A percentile compares a stretch with the other conserved stretches of the same genome.
Conservation (phyloP, 805 yeast genomes). For the Candida adriatica region DNA sequence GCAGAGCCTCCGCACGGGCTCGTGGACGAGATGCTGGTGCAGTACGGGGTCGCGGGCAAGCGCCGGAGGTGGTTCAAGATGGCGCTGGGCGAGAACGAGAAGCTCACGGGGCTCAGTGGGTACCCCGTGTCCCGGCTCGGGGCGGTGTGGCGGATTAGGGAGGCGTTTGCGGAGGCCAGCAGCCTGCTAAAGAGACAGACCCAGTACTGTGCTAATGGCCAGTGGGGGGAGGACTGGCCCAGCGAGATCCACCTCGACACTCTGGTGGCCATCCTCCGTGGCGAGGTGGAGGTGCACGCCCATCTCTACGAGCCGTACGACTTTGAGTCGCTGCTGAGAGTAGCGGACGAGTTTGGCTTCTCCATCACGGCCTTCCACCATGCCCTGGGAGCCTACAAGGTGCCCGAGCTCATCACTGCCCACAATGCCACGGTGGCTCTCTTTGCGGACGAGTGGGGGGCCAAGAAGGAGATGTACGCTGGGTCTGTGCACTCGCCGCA, state of each 20-base stretch:
- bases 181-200: slow-evolving; percentile 3
- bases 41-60: slow-evolving; percentile 3
- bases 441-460: slow-evolving; percentile 8
- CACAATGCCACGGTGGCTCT: slow-evolving; percentile 6
- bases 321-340: slow-evolving; percentile 6
- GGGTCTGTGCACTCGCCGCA: slow-evolving; percentile 4
- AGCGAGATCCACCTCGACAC: slow-evolving; percentile 3
- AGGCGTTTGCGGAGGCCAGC: slow-evolving; percentile 4
- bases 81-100: slow-evolving; percentile 8
- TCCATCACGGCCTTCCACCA: slow-evolving; percentile 5
- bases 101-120: slow-evolving; percentile 5
- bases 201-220: slow-evolving; percentile 1
- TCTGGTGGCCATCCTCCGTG: slow-evolving; percentile 4
- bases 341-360: slow-evolving; percentile 6
- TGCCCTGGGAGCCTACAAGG: slow-evolving; percentile 5
- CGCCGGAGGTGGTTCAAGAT: slow-evolving; percentile 7
- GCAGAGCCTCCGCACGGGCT: slow-evolving; percentile 4
- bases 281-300: slow-evolving; percentile 4
- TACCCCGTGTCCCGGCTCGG: slow-evolving; percentile 7
- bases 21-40: slow-evolving; percentile 6
- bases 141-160: slow-evolving; percentile 6
- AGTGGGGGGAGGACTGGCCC: slow-evolving; percentile 2
- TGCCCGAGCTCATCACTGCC: slow-evolving; percentile 2
- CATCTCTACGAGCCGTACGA: slow-evolving; percentile 8
- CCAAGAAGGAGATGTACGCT: slow-evolving; percentile 6